A percentile compares a stretch with the other conserved stretches of the same genome.
Conservation (phyloP, 2,329 filamentous ascomycete species). For the Didymella sp. region DNA sequence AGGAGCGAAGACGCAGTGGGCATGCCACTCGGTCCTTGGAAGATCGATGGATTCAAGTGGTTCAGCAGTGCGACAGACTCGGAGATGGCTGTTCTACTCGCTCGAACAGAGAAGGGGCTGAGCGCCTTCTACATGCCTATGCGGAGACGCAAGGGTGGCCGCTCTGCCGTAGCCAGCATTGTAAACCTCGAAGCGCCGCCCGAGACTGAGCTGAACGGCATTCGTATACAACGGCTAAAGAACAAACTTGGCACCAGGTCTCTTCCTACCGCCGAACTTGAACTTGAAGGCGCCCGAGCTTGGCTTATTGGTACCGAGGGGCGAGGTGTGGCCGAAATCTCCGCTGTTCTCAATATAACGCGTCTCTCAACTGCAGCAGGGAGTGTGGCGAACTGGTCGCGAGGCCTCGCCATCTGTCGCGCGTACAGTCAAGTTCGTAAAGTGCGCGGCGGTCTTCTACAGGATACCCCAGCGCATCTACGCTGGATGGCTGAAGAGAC, state of each 20-base stretch:
- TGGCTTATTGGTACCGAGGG: constrained; percentile 71
- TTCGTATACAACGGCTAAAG: constrained; percentile 73
- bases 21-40: constrained; percentile 63
- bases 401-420: constrained; percentile 64
- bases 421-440: constrained; percentile 66
- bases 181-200: constrained; percentile 25
- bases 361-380: constrained; percentile 64
- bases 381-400: constrained; percentile 61
- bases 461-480: constrained; percentile 64
- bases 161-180: constrained; percentile 4
- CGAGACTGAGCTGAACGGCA: constrained; percentile 65
- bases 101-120: constrained; percentile 62
- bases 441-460: constrained; percentile 57
- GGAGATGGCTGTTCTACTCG: constrained; percentile 69
- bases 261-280: constrained; percentile 75
- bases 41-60: constrained; percentile 73
- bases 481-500: constrained; percentile 64
- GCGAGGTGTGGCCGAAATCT: constrained; percentile 71
- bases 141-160: constrained; percentile 48
- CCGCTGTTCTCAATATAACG: constrained; percentile 72
- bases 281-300: constrained; percentile 52
- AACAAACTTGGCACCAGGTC: constrained; percentile 74
- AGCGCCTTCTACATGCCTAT: constrained; percentile 72
- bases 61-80: constrained; percentile 72
- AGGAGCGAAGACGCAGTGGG: constrained; percentile 37